These are phyloP conservation scores for Wickerhamomyces canadensis DNA, from an alignment of 805 yeast species.

Conservation along the genomic window DNA sequence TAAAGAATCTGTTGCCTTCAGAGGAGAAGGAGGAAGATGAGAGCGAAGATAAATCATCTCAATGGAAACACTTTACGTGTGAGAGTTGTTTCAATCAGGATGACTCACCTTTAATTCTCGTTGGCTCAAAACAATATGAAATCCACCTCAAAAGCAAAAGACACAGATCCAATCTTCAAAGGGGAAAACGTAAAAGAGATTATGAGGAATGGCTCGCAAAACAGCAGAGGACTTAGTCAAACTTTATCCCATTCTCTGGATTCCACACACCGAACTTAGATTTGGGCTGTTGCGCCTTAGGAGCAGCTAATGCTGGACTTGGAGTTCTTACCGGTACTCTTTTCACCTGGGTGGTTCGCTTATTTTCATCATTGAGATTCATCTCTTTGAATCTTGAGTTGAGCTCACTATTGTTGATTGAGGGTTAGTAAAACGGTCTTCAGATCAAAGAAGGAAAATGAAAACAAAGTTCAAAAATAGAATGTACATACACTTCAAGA, in stretches of 20 bases:
- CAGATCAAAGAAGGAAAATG: background rate
- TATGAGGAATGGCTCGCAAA: conserved; percentile 39
- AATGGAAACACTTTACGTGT: conserved; percentile 71
- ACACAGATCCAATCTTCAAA: conserved; percentile 50
- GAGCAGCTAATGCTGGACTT: conserved; percentile 18
- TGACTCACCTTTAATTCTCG: conserved; percentile 52
- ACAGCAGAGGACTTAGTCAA: conserved; percentile 15
- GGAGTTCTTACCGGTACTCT: conserved; percentile 4
- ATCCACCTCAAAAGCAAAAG: conserved; percentile 63
- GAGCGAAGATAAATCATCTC: conserved; percentile 17
- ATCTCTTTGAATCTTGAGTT: conserved; percentile 27
- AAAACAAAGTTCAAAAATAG: too few species aligned
- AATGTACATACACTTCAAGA: conserved; percentile 33
- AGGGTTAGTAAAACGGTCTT: conserved; percentile 3
- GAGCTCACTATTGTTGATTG: conserved; percentile 9
- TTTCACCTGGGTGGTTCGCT: background rate
- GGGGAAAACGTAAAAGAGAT: conserved; percentile 45
- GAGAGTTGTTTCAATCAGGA: conserved; percentile 53
- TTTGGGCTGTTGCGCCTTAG: conserved; percentile 15
- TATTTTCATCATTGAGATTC: conserved; percentile 4
- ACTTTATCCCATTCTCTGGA: conserved; percentile 23
- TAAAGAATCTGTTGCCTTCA: conserved; percentile 23
- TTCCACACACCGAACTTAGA: conserved; percentile 26
- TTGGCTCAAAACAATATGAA: conserved; percentile 70
- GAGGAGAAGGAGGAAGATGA: conserved; percentile 5